A percentile compares a stretch with the other conserved stretches of the same genome.
These are phyloP conservation scores for Lactarius tabidus DNA, from an alignment of 768 basidiomycete species.

Conservation along the genomic window DNA sequence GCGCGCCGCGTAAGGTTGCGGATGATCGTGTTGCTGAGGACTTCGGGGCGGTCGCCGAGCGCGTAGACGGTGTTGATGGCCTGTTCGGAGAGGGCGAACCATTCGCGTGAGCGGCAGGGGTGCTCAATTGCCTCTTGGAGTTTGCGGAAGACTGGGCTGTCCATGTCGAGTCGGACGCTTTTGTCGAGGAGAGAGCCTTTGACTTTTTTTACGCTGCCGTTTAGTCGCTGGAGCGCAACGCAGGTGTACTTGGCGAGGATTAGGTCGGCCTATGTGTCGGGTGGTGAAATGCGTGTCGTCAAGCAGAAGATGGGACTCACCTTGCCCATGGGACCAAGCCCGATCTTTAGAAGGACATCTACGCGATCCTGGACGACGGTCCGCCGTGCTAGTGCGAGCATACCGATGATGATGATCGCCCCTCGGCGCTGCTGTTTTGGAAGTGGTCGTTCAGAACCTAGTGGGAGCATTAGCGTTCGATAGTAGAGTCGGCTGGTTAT, in stretches of 20 bases:
- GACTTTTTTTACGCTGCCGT: slow-evolving; percentile 94
- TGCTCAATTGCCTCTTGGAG: slow-evolving; percentile 77
- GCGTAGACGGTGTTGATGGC: slow-evolving; percentile 95
- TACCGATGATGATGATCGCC: slow-evolving; percentile 93
- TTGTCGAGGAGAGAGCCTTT: slow-evolving; percentile 93
- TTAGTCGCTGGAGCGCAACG: slow-evolving; percentile 85
- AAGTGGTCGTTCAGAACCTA: slow-evolving; percentile 71
- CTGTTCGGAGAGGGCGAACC: slow-evolving; percentile 97
- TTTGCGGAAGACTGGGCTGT: slow-evolving; percentile 77
- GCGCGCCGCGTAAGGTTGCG: slow-evolving; percentile 73
- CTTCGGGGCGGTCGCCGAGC: slow-evolving; percentile 89
- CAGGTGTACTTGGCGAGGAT: slow-evolving; percentile 92
- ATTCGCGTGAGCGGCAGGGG: slow-evolving; percentile 81
- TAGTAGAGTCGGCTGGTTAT: background rate
- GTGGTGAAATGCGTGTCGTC: background rate
- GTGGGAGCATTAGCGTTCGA: background rate
- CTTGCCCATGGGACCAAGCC: slow-evolving; percentile 80
- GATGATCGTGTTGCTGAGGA: slow-evolving; percentile 74
- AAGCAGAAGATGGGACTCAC: slow-evolving; percentile 37
- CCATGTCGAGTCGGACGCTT: slow-evolving; percentile 81
- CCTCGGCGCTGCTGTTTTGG: slow-evolving; percentile 87
- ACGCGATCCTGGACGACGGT: slow-evolving; percentile 78
- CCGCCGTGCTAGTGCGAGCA: slow-evolving; percentile 84
- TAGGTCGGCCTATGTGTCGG: slow-evolving; percentile 61
- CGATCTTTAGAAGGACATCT: slow-evolving; percentile 80